Base-by-base conservation (phyloP, 331 rosid species). In the Quercus phellos region DNA sequence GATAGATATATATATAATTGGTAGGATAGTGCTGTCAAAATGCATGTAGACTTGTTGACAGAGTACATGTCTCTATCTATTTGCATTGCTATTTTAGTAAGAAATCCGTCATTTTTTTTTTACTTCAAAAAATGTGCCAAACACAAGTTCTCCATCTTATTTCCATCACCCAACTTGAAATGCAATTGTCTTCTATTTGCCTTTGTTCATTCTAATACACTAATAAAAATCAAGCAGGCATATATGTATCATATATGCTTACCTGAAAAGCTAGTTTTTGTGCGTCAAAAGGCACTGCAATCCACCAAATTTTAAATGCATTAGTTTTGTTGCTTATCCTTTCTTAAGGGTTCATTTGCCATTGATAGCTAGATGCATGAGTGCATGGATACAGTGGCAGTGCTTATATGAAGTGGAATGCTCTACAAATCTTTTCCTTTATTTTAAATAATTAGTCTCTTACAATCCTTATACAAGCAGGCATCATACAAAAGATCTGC, bases 51-150 rank as follows among this genome's bases (percentile, higher is more conserved):
- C 30, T 58, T 22, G 64, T 58, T 21, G 64, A 58, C 26, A n/a
- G 1, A 13, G 22, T 4, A 58, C 11, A 14, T 68, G 68, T 74
- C 54, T 51, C 51, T 67, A 75, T 75, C 53, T 75, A 60, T 53
- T 73, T 63, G 51, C 79, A 55, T 74, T 59, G 76, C 78, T 63
- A 60, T 66, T 74, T 76, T 17, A 5, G 8, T 4, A 61, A 12
- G 11, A 61, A 61, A 27, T 14, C 11, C 4, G 0, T 61, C 4
- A 61, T 26, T 13, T 61, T 61, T 61, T 22, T 34, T 61, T 61
- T 2, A 27, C 68, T 26, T 61, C 3, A 13, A 27, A 46, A 61
- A 61, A 61, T 61, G 29, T 61, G 68, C 68, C 27, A 3, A 61
- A 38, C 14, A 61, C 6, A 61, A 12, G 68, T 27, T 61, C 35